These are phyloP conservation scores for Sequoiadendron giganteum DNA, from an alignment of 75 land plant genomes.

Conservation along the genomic window DNA sequence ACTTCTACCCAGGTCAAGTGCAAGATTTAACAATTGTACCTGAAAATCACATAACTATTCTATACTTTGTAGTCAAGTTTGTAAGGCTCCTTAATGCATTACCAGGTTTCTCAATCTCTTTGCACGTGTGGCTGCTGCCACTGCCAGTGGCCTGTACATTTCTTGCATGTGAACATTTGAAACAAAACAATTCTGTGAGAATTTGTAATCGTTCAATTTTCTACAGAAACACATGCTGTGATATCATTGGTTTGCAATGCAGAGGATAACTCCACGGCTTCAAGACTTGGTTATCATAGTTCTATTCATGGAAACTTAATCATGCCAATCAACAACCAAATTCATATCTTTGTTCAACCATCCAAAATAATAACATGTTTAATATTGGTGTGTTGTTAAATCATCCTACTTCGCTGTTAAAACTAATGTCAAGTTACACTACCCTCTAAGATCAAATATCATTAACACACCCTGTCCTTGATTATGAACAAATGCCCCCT, in stretches of 20 bases:
- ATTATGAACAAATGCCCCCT: too few relatives aligned
- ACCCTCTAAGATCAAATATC: not conserved
- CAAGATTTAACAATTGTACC: not conserved
- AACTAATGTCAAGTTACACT: too few relatives aligned
- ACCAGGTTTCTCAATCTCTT: not conserved
- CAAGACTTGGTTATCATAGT: not conserved
- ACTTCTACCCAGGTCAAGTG: not conserved
- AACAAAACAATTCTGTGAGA: not conserved
- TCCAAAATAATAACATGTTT: not conserved
- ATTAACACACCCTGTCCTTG: not conserved
- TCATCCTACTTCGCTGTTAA: too few relatives aligned
- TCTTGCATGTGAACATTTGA: not conserved
- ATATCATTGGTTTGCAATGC: not conserved
- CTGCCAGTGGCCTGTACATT: not conserved
- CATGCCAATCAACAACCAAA: not conserved
- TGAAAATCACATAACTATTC: not conserved
- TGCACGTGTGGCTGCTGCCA: not conserved
- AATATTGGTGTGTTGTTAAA: too few relatives aligned
- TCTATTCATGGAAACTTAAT: not conserved
- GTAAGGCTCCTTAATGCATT: not conserved
- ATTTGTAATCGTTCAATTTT: not conserved
- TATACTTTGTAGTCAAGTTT: not conserved
- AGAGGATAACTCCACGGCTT: not conserved
- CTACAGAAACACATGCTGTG: not conserved
- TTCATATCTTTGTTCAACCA: not conserved